Conservation (phyloP, 805 yeast genomes). For the Pichia exigua region DNA sequence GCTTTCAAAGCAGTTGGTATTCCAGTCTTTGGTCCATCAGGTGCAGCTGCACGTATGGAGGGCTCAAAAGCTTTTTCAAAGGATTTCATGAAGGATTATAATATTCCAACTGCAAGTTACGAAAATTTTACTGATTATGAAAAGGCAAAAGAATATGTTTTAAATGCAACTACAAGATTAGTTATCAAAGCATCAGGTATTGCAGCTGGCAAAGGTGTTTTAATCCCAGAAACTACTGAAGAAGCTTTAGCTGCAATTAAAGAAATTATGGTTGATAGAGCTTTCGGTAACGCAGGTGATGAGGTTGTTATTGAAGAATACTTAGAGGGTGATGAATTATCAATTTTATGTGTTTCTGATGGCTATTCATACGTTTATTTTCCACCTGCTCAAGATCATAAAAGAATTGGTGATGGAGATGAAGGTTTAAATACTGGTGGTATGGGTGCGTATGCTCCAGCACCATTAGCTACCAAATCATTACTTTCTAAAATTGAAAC, state of each 20-base stretch:
- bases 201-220: conserved; percentile 98
- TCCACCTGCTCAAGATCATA: conserved; percentile 98
- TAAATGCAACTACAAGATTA: conserved; percentile 57
- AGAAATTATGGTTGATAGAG: conserved; percentile 82
- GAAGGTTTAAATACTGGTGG: conserved; percentile 97
- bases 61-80: conserved; percentile 95
- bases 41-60: conserved; percentile 86
- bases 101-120: conserved; percentile 91
- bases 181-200: conserved; percentile 97
- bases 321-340: conserved; percentile 93
- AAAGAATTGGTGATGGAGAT: conserved; percentile 90
- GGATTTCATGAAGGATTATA: conserved; percentile 84
- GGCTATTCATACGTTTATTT: conserved; percentile 86
- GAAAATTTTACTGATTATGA: conserved; percentile 72
- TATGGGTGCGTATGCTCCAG: conserved; percentile 99
- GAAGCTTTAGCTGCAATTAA: conserved; percentile 83
- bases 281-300: conserved; percentile 91
- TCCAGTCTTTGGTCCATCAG: conserved; percentile 95
- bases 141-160: conserved; percentile 65
- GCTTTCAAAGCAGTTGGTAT: conserved; percentile 75
- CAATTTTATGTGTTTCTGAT: conserved; percentile 85
- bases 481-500: conserved; percentile 63
- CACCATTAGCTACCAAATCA: conserved; percentile 84
- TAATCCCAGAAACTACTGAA: conserved; percentile 75
- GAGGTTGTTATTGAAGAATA: conserved; percentile 93